Evolutionary conservation across 306 rosid genomes (phyloP), one percentile per base, ranked within the genome.

Genomic region (Rubus parviflorus): DNA sequence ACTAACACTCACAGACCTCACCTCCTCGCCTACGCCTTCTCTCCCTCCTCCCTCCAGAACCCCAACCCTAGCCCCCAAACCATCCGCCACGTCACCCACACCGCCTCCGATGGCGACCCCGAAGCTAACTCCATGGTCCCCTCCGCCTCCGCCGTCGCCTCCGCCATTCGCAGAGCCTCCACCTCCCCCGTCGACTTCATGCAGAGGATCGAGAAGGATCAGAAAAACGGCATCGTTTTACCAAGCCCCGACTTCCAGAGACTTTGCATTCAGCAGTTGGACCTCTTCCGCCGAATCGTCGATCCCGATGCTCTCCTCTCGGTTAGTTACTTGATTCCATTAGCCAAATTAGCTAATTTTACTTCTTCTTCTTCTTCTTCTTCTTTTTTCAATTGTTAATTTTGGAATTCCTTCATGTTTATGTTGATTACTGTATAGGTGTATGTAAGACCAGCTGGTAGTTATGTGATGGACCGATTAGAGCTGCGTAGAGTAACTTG

Each of bases 381-480:
- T 38, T 22, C 12, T 13, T 5, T 52, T 35, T 40, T 2, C 13
- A 37, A 8, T 56, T 8, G 14, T 23, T 56, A 42, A 42, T 41
- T 73, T 20, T 13, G 77, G 51, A 17, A 8, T 38, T 13, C 8
- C 67, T 19, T 17, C 38, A 12, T 64, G 16, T 52, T 25, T 69
- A 45, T 80, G 35, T 9, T 37, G 0, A 16, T 19, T 2, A 48
- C 20, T 7, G 9, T 74, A 20, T 73, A 95, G 98, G 97, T 95
- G 8, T 95, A 95, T 77, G 97, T 95, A 19, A 92, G 98, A 83
- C 98, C 98, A 30, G 97, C 98, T 20, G 98, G 97, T 53, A 90
- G 97, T 81, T 95, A 92, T 80, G 97, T 95, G 83, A 95, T 95
- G 98, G 97, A 95, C 79, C 92, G 90, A 15, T 87, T 95, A 69